Evolutionary conservation across 257 asterid species (phyloP).

Genomic region (Solanum medicagineum): DNA sequence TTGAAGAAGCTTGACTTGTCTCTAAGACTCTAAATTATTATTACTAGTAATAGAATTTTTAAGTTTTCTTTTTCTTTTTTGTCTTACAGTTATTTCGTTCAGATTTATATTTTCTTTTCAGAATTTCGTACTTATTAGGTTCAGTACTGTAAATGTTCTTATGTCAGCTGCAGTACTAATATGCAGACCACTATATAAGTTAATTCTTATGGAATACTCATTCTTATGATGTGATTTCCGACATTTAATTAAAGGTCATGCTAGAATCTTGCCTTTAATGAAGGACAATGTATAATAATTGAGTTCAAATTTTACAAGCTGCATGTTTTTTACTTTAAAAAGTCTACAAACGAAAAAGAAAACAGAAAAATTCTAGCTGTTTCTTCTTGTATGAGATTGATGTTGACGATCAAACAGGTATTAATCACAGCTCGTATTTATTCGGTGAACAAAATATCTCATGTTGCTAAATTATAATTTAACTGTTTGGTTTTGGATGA

Average conservation of each 20-base stretch:
- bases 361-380: no score
- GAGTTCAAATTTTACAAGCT: neutral
- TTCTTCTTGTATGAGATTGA: neutral
- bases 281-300: neutral
- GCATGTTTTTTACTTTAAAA: neutral
- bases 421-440: neutral
- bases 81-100: neutral
- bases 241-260: neutral
- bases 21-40: slow-evolving; percentile 40
- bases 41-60: neutral
- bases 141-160: neutral
- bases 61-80: neutral
- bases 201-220: neutral
- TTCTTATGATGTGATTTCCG: neutral
- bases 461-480: no score
- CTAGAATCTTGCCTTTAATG: neutral
- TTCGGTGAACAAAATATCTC: neutral
- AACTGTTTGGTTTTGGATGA: neutral
- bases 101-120: neutral
- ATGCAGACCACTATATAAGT: neutral
- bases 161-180: neutral
- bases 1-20: slow-evolving; percentile 61
- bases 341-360: neutral
- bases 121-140: neutral
- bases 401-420: neutral